Base-by-base conservation (phyloP, 129 eudicot genomes). In the Glebionis coronaria region DNA sequence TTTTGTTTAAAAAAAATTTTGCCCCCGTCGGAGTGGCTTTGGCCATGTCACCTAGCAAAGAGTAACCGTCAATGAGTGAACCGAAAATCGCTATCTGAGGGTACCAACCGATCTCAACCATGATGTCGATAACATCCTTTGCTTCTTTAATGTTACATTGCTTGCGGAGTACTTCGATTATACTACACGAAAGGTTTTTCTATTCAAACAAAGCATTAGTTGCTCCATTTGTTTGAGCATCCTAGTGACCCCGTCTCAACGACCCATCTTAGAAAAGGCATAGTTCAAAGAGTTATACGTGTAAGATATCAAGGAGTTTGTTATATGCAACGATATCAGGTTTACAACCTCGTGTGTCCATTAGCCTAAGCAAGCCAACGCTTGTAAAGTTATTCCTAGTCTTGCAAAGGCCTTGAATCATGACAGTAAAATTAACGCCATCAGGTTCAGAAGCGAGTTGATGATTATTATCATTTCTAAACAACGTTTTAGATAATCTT, bases 341-440 rank as follows among this genome's bases (percentile, higher is more conserved):
- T 23, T 23, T 23, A 23, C 25, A 23, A 23, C 25, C 25, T 2
- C 25, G 25, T 23, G 25, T 2, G 25, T 23, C 25, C 25, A 23
- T 23, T 23, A 23, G 25, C 25, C 25, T 23, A 23, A 23, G 25
- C 25, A 23, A 23, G 2, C 1, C 25, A 23, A 23, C 25, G 25
- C 25, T 23, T 23, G 25, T 23, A 23, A 23, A 23, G 16, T 58
- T 21, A 21, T 57, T 21, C 2, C 56, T 18, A 3, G 23, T 3
- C 46, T 56, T 69, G 10, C 74, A 69, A 45, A 69, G 74, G 9
- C 66, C 57, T 13, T 55, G 14, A 56, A 70, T 70, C 56, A 70
- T 40, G 11, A 44, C 57, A 14, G 2, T 25, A 7, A 21, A 70
- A 5, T 7, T 70, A 19, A 70, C 12, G 0, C 12, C 38, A 55